These are phyloP conservation scores for Acacia pycnantha DNA, from an alignment of 331 rosid genomes.

Conservation along the genomic window DNA sequence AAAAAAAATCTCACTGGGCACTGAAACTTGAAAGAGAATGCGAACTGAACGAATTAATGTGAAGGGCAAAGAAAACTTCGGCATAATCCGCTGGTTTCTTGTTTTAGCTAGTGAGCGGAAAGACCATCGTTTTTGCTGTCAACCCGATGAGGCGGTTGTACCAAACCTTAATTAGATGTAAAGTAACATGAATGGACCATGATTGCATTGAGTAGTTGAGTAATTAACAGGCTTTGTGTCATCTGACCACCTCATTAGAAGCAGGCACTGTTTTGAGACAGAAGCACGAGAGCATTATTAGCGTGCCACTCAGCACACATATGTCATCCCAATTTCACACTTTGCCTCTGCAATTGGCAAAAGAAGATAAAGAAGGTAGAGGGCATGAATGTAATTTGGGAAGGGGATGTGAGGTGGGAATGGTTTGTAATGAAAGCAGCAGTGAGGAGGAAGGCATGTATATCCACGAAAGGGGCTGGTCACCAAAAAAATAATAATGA, in stretches of 20 bases:
- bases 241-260: background rate
- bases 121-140: background rate
- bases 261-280: background rate
- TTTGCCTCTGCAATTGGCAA: background rate
- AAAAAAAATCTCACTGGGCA: too few relatives aligned
- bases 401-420: background rate
- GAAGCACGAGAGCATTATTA: too few relatives aligned
- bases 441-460: background rate
- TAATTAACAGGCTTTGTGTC: background rate
- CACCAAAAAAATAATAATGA: slow-evolving; percentile 25
- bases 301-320: background rate
- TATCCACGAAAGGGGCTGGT: slow-evolving; percentile 23
- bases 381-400: background rate
- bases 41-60: too few relatives aligned
- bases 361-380: background rate
- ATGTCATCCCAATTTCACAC: background rate
- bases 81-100: too few relatives aligned
- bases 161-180: slow-evolving; percentile 37
- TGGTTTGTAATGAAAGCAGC: background rate
- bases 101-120: too few relatives aligned
- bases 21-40: too few relatives aligned
- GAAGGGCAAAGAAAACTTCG: too few relatives aligned
- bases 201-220: slow-evolving; percentile 29
- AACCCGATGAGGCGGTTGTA: slow-evolving; percentile 8
- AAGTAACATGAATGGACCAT: slow-evolving; percentile 33